These are phyloP conservation scores for Aegilops speltoides DNA, from an alignment of 176 grass and related monocot genomes.

Conservation along the genomic window DNA sequence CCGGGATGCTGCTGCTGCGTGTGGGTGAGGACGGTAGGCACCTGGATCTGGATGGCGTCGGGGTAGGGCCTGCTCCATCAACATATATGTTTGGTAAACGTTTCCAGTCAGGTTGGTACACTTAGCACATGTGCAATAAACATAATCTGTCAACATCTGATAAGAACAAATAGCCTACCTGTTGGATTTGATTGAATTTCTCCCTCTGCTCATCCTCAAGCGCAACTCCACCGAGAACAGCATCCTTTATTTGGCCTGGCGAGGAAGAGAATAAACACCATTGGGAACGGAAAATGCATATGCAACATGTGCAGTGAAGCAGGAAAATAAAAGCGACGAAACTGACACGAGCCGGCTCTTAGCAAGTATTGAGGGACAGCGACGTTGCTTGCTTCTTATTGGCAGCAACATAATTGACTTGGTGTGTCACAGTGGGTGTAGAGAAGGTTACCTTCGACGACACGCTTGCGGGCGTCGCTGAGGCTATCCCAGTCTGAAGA, in stretches of 20 bases:
- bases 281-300: background rate
- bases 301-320: background rate
- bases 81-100: background rate
- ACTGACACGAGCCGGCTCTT: background rate
- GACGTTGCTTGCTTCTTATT: background rate
- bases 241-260: conserved; percentile 87
- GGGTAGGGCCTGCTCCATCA: background rate
- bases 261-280: background rate
- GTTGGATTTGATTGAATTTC: conserved; percentile 91
- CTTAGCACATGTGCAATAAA: background rate
- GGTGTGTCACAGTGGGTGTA: no score
- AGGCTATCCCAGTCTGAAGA: conserved; percentile 71
- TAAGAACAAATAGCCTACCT: conserved; percentile 37
- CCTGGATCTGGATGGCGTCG: no score
- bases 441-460: conserved; percentile 67
- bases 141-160: background rate
- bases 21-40: no score
- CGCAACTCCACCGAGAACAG: conserved; percentile 85
- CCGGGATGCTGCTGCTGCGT: no score
- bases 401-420: background rate
- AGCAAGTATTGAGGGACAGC: background rate
- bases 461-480: conserved; percentile 75
- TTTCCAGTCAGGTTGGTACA: background rate
- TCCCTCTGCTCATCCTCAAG: conserved; percentile 84
- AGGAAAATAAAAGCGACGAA: background rate